Base-by-base conservation (phyloP, 2,329 filamentous ascomycete species). In the Trichoderma harzianum region DNA sequence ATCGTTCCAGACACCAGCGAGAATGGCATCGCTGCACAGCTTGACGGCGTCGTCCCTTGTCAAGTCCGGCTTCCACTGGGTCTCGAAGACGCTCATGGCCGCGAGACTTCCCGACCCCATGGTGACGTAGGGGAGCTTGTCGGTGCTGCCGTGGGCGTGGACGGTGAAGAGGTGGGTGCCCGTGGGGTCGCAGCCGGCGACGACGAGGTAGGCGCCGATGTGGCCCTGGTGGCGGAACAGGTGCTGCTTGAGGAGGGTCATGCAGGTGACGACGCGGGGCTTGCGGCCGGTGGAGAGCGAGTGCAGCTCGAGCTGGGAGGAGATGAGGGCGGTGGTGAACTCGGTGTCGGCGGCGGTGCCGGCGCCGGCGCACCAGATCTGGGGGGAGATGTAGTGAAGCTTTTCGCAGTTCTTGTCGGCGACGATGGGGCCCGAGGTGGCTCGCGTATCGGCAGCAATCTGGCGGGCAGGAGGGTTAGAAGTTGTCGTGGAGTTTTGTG, bases 361-460 rank as follows among this genome's bases (percentile, higher is more conserved):
- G 77, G 96, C 97, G 77, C 96, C 96, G 11, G 96, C 96, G 84
- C 96, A 99, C 96, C 96, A 99, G 84, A 99, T 99, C 84, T 98
- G 94, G 73, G 96, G 95, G 57, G 96, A 89, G 83, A 99, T 99
- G 88, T 97, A 99, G 86, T 99, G 96, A 75, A 99, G 91, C 87
- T 99, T 99, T 86, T 99, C 95, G 87, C 96, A 98, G 89, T 99
- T 99, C 93, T 99, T 99, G 90, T 99, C 96, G 84, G 97, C 97
- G 78, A 99, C 96, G 84, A 99, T 99, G 76, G 96, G 95, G 43
- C 96, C 96, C 75, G 93, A 97, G 61, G 96, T 99, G 75, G 96
- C 96, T 89, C 96, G 91, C 76, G 96, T 99, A 85, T 99, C 96
- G 85, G 96, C 96, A 75, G 96, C 96, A 83, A 99, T 98, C 92